Base-by-base conservation (phyloP, 1,284 basidiomycete species). In the Ganoderma sinense region DNA sequence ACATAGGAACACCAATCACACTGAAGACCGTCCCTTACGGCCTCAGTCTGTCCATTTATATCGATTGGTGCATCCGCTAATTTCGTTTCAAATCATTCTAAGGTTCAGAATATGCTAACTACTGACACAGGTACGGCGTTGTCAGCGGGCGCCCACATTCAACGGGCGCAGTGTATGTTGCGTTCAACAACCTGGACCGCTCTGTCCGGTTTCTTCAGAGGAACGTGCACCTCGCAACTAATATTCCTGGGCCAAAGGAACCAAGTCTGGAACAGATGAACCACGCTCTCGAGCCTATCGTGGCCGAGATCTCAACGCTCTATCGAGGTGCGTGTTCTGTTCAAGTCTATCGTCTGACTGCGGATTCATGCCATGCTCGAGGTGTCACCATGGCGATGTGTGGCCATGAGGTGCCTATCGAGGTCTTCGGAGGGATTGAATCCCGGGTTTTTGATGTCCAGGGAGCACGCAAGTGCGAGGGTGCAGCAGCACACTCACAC, bases 191-290 rank as follows among this genome's bases (percentile, higher is more conserved):
- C 64, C 71, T 80, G 0, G 68, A 71, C 8, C 65, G 73, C 0
- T 69, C 74, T 8, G 73, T 76, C 10, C 73, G 79, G n/a, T 79
- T 75, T 58, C 70, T 64, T 5, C 55, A 60, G 4, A 68, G 71
- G 59, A 80, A 80, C 60, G 63, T 80, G 18, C 78, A 74, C 67
- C 62, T 79, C 13, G 71, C 73, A 20, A 78, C 77, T 2, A 73
- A 80, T 40, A 77, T 83, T 23, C 83, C 83, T 33, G 81, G 81
- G 4, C 81, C 79, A 2, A 71, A 75, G n/a, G 77, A 83, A 60
- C 82, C 83, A 0, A 74, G 74, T 26, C 60, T 75, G 0, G 76
- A 77, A 8, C 69, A 80, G 48, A 71, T 83, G n/a, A 84, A 84
- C 66, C 76, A 79, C 45, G 78, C 78, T 59, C 68, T 84, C 0